Evolutionary conservation across 805 yeast genomes (phyloP), one percentile per base, ranked within the genome.

Genomic region (Wickerhamiella occidentalis): DNA sequence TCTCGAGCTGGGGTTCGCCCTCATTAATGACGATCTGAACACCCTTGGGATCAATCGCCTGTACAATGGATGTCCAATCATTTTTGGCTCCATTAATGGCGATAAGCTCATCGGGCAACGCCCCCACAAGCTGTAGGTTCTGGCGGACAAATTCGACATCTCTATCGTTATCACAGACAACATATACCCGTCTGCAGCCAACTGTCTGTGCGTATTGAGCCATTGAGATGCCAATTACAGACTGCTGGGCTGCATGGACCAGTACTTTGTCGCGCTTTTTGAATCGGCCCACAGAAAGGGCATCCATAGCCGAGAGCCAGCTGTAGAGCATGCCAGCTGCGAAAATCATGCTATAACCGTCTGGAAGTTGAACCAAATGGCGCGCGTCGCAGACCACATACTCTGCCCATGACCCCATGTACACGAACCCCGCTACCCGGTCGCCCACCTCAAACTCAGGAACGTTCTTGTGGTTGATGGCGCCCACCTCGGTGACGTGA

Each of bases 351-450:
- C 57, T 38, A 40, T 67, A 18, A 3, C 52, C 53, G 1, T 40
- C 44, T 5, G 68, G 68, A 12, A 57, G 47, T 7, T 51, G 53
- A 17, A 56, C 44, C 35, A 67, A 50, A 9, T 60, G 57, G 21
- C 48, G 47, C 3, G 56, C 37, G 18, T 60, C 54, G 40, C 66
- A 62, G 2, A 55, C 59, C 13, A 66, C 61, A 40, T 56, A 61
- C 54, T 66, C 65, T 6, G 70, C 68, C 48, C 64, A 65, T 3
- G 70, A 65, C 6, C 72, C 72, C 9, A 69, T 69, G 4, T 54
- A 51, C 1, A 56, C 62, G 18, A 65, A 55, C 1, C 72, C 72
- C 50, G 63, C 61, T 18, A 68, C 72, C 11, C 53, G 49, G 36
- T 67, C 68, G 7, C 68, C 69, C 3, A 55, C 57, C 8, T 48